Evolutionary conservation across 495 filamentous ascomycete genomes (phyloP), one percentile per base, ranked within the genome.

Genomic region (Annulohypoxylon maeteangense): DNA sequence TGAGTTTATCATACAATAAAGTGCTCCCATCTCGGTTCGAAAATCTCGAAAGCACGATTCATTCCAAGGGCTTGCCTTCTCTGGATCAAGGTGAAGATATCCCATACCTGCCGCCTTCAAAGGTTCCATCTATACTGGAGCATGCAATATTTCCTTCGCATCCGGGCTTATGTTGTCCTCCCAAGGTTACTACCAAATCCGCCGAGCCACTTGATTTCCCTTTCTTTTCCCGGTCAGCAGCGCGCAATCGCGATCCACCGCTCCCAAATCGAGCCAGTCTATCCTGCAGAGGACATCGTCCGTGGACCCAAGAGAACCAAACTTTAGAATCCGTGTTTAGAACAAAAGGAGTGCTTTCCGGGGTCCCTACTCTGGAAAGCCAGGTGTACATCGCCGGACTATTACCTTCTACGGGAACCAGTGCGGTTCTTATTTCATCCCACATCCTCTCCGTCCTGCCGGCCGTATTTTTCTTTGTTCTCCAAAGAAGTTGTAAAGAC

Each of bases 141-240:
- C 60, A 72, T 72, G 70, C 70, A 65, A 72, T 68, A 64, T 72
- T 63, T 40, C 70, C 23, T 64, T 68, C 70, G 65, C 65, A 65
- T 62, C 70, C 60, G 59, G 60, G 59, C 58, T 62, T 72, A 65
- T 72, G 70, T 60, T 72, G 60, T 72, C 60, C 60, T 47, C 40
- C 60, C 70, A 48, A 65, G 65, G 70, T 72, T 61, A 61, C 65
- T 68, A 72, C 65, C 70, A 65, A 68, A 68, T 65, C 65, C 65
- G 70, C 61, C 70, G 70, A 72, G 70, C 70, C 61, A 72, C 64
- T 68, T 72, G 59, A 68, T 60, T 65, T 34, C 70, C 65, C 27
- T 68, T 72, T 60, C 64, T 54, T 51, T 72, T 72, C 70, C 70
- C 59, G 70, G 70, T 61, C 60, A 68, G 54, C 70, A 72, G 64